Conservation (phyloP, 768 basidiomycete species). For the Kwoniella europaea region DNA sequence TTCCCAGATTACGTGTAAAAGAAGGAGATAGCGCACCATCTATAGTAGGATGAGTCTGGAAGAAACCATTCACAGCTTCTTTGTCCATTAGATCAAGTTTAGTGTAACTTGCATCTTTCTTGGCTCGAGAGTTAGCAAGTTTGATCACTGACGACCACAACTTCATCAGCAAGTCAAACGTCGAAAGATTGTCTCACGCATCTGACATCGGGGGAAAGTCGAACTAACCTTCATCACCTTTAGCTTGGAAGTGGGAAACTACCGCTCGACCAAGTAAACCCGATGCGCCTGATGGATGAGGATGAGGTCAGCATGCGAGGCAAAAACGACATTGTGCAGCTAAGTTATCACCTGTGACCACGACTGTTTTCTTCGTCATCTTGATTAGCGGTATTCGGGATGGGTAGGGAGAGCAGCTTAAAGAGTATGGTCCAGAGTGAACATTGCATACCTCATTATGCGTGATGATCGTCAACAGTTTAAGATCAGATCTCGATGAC, state of each 20-base stretch:
- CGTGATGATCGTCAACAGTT: no score
- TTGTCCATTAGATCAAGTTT: slow-evolving; percentile 73
- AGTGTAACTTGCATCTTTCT: slow-evolving; percentile 58
- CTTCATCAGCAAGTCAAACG: not conserved
- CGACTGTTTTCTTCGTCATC: slow-evolving; percentile 19
- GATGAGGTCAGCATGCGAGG: not conserved
- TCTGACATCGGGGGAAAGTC: not conserved
- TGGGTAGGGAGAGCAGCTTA: no score
- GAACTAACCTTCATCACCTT: slow-evolving; percentile 51
- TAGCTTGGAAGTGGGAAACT: slow-evolving; percentile 66
- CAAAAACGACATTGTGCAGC: not conserved
- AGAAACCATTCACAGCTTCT: slow-evolving; percentile 64
- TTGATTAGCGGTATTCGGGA: no score
- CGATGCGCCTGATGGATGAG: slow-evolving; percentile 71
- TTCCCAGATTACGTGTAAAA: not conserved
- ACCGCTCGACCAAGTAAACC: slow-evolving; percentile 87
- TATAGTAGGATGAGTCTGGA: slow-evolving; percentile 66
- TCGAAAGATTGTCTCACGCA: not conserved
- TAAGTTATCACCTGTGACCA: slow-evolving; percentile 22
- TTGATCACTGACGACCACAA: slow-evolving; percentile 62
- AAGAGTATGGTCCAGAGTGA: no score
- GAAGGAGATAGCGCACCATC: slow-evolving; percentile 65
- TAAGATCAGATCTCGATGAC: not conserved
- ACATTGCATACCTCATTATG: no score
- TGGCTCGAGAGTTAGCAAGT: slow-evolving; percentile 73